Evolutionary conservation across 441 rosid genomes (phyloP).

Genomic region (Eruca vesicaria): DNA sequence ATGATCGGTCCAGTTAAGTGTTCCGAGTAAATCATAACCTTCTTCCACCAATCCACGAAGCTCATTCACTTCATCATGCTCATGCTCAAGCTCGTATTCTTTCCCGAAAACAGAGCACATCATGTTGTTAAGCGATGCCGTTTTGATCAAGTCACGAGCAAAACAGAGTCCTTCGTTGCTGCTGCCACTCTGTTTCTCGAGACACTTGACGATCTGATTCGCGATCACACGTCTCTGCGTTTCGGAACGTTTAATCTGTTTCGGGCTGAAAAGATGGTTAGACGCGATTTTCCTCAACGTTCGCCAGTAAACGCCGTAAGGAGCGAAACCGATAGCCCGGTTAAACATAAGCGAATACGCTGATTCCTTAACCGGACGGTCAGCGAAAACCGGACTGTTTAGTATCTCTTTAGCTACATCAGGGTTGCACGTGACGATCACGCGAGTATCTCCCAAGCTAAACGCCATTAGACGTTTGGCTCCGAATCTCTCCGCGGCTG

Average conservation of each 20-base stretch:
- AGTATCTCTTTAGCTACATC: conserved; percentile 84
- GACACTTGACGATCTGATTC: conserved; percentile 45
- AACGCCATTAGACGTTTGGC: conserved; percentile 84
- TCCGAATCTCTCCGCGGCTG: conserved; percentile 43
- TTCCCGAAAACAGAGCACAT: conserved; percentile 85
- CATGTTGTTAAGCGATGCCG: conserved; percentile 85
- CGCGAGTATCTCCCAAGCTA: conserved; percentile 76
- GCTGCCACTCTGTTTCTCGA: conserved; percentile 10
- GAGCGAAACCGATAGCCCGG: conserved; percentile 86
- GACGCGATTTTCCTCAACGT: conserved; percentile 65
- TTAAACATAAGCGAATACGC: conserved; percentile 83
- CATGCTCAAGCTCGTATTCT: conserved; percentile 43
- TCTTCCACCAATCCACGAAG: conserved; percentile 61
- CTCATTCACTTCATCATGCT: conserved; percentile 46
- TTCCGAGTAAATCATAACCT: conserved; percentile 77
- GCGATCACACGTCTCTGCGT: conserved; percentile 49
- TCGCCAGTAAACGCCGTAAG: conserved; percentile 80
- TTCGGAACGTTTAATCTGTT: conserved; percentile 62
- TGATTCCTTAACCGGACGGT: conserved; percentile 89
- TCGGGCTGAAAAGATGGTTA: conserved; percentile 68
- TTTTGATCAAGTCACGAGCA: conserved; percentile 58
- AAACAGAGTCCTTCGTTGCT: conserved; percentile 32
- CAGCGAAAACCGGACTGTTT: conserved; percentile 65
- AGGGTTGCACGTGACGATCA: conserved; percentile 69
- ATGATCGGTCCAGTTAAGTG: conserved; percentile 80